A percentile compares a stretch with the other conserved stretches of the same genome.
Evolutionary conservation across 805 yeast genomes (phyloP).

Genomic region (Barnettozyma californica): DNA sequence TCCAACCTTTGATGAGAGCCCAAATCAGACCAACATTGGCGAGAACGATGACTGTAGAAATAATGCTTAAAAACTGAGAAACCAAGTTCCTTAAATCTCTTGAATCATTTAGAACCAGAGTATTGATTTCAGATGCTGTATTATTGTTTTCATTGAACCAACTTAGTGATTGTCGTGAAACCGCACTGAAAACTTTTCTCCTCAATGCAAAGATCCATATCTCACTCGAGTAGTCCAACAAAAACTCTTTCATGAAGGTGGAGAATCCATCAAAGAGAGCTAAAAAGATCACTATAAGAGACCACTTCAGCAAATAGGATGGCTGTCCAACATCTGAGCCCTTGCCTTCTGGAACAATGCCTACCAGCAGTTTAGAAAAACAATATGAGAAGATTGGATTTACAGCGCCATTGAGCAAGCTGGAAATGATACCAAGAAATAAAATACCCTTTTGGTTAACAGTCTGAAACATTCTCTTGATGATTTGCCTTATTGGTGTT

Average conservation of each 20-base stretch:
- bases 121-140: constrained; percentile 49
- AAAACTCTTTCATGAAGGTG: constrained; percentile 43
- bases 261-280: constrained; percentile 58
- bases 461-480: constrained; percentile 26
- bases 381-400: constrained; percentile 78
- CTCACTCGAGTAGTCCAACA: constrained; percentile 59
- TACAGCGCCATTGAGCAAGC: constrained; percentile 54
- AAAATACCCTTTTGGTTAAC: constrained; percentile 27
- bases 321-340: constrained; percentile 29
- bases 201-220: constrained; percentile 58
- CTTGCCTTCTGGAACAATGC: constrained; percentile 45
- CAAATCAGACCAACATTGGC: constrained; percentile 62
- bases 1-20: constrained; percentile 83
- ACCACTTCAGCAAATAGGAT: constrained; percentile 52
- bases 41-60: constrained; percentile 49
- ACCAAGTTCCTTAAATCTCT: constrained; percentile 69
- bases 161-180: constrained; percentile 45
- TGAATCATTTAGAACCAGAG: constrained; percentile 73
- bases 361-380: constrained; percentile 62
- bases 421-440: constrained; percentile 45
- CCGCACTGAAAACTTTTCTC: constrained; percentile 37
- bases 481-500: constrained; percentile 26
- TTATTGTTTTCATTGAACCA: constrained; percentile 43
- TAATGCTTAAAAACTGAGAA: constrained; percentile 53
- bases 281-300: constrained; percentile 56